Evolutionary conservation across 1,284 basidiomycete genomes (phyloP).

Genomic region (Termitomyces sp.): DNA sequence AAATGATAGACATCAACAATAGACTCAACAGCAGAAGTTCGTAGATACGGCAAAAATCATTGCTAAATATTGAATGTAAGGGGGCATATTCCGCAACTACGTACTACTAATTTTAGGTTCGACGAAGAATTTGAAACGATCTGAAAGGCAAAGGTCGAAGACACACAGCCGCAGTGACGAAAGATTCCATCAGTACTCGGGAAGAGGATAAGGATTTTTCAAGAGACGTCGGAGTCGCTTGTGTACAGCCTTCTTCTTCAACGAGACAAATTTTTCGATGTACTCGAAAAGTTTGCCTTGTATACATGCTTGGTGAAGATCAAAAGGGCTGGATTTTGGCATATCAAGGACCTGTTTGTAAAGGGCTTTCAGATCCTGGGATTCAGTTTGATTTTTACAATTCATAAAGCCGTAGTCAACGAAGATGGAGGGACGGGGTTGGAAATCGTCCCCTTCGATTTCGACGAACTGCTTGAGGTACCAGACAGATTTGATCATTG

Average conservation of each 20-base stretch:
- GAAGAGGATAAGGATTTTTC: slow-evolving; percentile 22
- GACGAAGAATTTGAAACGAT: neutral
- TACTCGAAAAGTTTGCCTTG: slow-evolving; percentile 28
- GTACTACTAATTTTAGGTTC: neutral
- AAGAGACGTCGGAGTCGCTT: slow-evolving; percentile 23
- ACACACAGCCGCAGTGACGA: neutral
- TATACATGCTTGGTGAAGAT: slow-evolving; percentile 31
- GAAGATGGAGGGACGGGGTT: slow-evolving; percentile 13
- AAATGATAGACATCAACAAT: neutral
- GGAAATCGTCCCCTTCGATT: slow-evolving; percentile 6
- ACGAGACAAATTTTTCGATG: slow-evolving; percentile 15
- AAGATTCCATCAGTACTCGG: neutral
- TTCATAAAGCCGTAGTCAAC: slow-evolving; percentile 36
- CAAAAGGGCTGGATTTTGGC: slow-evolving; percentile 21
- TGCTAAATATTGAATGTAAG: too few relatives aligned
- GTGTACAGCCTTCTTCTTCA: slow-evolving; percentile 11
- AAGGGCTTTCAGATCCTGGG: slow-evolving; percentile 22
- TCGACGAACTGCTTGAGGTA: slow-evolving; percentile 30
- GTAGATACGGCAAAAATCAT: too few relatives aligned
- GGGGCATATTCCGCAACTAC: neutral
- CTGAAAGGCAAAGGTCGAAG: neutral
- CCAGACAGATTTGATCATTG: slow-evolving; percentile 32
- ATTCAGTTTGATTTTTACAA: slow-evolving; percentile 24
- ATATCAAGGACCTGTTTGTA: slow-evolving; percentile 27
- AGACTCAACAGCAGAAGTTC: neutral